Conservation (phyloP, 352 stramenopile species). For the Phytopythium aichiense region DNA sequence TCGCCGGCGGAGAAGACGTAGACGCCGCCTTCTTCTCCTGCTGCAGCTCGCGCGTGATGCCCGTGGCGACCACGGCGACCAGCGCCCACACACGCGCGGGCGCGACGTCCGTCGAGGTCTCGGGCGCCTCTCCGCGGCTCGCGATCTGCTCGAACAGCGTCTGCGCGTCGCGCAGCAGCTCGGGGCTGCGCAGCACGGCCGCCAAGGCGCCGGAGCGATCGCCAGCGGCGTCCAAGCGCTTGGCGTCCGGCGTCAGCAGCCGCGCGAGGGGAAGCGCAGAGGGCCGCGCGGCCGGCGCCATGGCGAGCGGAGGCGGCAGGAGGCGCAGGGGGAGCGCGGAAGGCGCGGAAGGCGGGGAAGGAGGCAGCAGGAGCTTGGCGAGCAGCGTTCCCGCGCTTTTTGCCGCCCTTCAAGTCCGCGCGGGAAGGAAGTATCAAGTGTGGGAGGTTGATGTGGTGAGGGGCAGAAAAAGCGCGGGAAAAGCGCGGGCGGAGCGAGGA, state of each 20-base stretch:
- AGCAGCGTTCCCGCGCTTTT: constrained; percentile 37
- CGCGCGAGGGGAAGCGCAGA: not conserved
- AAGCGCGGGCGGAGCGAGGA: not conserved
- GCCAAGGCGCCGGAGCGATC: constrained; percentile 12
- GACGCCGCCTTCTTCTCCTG: constrained; percentile 11
- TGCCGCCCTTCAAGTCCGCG: not conserved
- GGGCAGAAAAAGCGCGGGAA: constrained; percentile 8
- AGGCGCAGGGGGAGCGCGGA: not conserved
- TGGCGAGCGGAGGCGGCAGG: not conserved
- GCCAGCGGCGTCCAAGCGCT: constrained; percentile 7
- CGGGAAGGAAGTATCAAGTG: not conserved
- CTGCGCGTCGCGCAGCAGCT: constrained; percentile 28
- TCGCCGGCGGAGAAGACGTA: not conserved
- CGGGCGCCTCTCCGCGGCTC: constrained; percentile 11
- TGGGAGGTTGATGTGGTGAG: not conserved
- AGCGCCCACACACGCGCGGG: constrained; percentile 32
- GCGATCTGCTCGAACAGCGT: constrained; percentile 40
- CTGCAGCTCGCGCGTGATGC: constrained; percentile 36
- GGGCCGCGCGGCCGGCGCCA: not conserved
- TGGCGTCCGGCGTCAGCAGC: not conserved
- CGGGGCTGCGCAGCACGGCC: constrained; percentile 16
- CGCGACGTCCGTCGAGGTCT: constrained; percentile 10
- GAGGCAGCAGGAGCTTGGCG: too few relatives aligned
- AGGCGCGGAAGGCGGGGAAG: not conserved
- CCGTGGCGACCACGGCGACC: constrained; percentile 42